Percentiles rank a stretch among this genome's conserved stretches.
These are phyloP conservation scores for Tulasnella sp. DNA, from an alignment of 768 basidiomycete genomes.

Conservation along the genomic window DNA sequence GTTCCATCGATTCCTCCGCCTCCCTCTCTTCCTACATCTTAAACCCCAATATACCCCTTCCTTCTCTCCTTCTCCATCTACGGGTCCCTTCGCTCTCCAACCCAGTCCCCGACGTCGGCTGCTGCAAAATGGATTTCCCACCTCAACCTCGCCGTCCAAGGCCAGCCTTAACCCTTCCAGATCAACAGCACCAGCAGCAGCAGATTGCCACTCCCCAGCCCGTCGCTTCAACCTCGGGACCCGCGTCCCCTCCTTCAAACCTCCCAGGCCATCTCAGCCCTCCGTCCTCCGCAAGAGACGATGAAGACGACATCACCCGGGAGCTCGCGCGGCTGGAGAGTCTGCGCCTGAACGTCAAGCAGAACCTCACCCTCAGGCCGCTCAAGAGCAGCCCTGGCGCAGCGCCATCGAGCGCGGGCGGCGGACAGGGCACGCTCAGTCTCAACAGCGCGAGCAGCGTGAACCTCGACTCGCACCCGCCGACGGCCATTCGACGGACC, in stretches of 20 bases:
- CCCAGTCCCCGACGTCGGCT: slow-evolving; percentile 6
- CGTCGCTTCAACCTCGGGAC: background rate
- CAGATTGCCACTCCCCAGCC: background rate
- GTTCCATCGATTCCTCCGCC: background rate
- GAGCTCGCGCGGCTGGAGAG: slow-evolving; percentile 69
- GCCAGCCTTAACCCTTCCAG: background rate
- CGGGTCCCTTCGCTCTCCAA: background rate
- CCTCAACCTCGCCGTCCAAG: slow-evolving; percentile 9
- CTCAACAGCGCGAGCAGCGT: background rate
- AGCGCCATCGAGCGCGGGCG: slow-evolving; percentile 7
- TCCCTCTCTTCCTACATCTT: background rate
- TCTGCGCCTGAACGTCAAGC: slow-evolving; percentile 70
- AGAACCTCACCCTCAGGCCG: slow-evolving; percentile 77
- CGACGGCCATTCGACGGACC: slow-evolving; percentile 53
- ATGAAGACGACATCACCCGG: slow-evolving; percentile 64
- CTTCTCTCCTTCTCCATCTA: slow-evolving; percentile 1
- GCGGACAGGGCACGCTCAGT: slow-evolving; percentile 11
- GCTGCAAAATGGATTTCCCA: background rate
- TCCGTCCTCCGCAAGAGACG: background rate
- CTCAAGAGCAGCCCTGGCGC: slow-evolving; percentile 44
- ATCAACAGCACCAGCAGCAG: background rate
- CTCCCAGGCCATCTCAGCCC: background rate
- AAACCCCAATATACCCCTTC: background rate
- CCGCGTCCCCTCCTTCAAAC: background rate
- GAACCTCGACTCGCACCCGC: slow-evolving; percentile 47